Evolutionary conservation across 164 flowering plant species (phyloP).

Genomic region (Cinnamomum micranthum): DNA sequence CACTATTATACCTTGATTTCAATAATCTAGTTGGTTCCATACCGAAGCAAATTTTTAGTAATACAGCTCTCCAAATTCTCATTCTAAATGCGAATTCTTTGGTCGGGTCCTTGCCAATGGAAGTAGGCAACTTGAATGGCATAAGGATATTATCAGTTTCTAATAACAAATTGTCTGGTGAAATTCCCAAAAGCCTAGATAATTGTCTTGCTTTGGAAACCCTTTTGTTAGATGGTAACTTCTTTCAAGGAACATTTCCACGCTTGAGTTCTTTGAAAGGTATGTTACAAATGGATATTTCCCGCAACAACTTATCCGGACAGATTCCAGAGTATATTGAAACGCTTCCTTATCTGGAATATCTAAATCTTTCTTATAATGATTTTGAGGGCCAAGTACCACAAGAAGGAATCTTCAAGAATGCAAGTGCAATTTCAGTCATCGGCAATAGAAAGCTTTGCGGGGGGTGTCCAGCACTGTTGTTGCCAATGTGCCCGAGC

Average conservation of each 20-base stretch:
- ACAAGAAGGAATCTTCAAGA: constrained; percentile 29
- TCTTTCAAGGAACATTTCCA: constrained; percentile 10
- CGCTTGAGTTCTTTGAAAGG: constrained; percentile 17
- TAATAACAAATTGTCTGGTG: background rate
- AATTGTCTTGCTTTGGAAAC: background rate
- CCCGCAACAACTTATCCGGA: constrained; percentile 29
- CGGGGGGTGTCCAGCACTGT: constrained; percentile 28
- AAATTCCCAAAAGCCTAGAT: background rate
- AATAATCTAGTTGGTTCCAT: too few species aligned
- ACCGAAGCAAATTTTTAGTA: constrained; percentile 1
- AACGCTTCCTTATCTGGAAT: constrained; percentile 5
- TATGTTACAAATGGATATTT: constrained; percentile 18
- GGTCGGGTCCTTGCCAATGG: background rate
- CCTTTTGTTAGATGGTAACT: background rate
- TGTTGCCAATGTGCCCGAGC: constrained; percentile 25
- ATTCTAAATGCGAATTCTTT: background rate
- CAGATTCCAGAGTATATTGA: constrained; percentile 22
- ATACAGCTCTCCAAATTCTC: constrained; percentile 6
- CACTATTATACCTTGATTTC: background rate
- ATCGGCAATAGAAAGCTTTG: constrained; percentile 33
- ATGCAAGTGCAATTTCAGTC: constrained; percentile 24
- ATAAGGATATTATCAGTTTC: background rate
- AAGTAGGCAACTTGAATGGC: background rate
- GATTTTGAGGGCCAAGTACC: constrained; percentile 30
- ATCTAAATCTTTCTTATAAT: constrained; percentile 23